Evolutionary conservation across 1,139 yeast species (phyloP), one percentile per base, ranked within the genome.

Genomic region (Protomyces inouyei): DNA sequence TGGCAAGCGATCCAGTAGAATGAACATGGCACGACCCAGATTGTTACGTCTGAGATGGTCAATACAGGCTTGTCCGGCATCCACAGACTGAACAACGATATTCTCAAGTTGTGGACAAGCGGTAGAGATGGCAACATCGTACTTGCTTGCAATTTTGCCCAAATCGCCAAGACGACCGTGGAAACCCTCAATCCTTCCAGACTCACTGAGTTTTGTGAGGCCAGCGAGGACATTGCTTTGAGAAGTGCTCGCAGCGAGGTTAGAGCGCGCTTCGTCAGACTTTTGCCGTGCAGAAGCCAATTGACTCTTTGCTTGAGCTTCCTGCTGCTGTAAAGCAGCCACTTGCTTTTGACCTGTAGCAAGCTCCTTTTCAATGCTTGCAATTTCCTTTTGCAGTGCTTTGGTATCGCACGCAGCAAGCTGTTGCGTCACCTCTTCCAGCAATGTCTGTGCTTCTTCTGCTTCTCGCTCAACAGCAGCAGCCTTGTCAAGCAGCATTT

Each of bases 81-180:
- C 97, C 9, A 93, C 98, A 0, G 92, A 85, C 61, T 91, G 97
- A 2, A 95, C 98, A 21, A 95, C 98, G 80, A 91, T 85, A 64
- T 95, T 93, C 72, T 92, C 96, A 66, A 95, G 78, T 9, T 93
- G 86, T 1, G 96, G 92, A 70, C 95, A 90, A 0, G 97, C 98
- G 0, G 98, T 93, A 0, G 98, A 91, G 25, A 95, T 84, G 0
- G 98, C 98, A 61, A 91, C 82, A 75, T 95, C 98, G 73, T 88
- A 95, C 71, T 83, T 82, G 70, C 87, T 89, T 72, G 90, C 97
- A 69, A 93, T 93, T 0, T 83, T 81, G 16, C 97, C 99, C 59
- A 95, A 78, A 70, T 89, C 96, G 16, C 98, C 99, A 21, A 95
- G 77, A 66, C 97, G 80, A 23, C 67, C 67, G 73, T 88, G 82